Evolutionary conservation across 352 stramenopile species (phyloP), one percentile per base, ranked within the genome.

Genomic region (Aphanomyces stellatus): DNA sequence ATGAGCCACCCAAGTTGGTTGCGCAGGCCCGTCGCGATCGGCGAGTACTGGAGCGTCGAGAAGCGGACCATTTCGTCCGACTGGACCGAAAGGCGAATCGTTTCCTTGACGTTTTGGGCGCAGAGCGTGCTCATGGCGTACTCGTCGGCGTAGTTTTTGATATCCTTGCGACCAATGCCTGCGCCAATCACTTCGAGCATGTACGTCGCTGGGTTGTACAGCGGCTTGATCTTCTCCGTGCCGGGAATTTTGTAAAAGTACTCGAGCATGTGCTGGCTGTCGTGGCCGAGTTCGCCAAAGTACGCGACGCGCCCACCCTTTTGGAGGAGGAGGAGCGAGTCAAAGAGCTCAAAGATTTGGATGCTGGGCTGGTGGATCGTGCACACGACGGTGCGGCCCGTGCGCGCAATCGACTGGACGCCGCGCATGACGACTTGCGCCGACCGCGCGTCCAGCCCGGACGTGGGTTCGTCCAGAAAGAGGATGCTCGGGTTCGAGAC

Each of bases 401-500:
- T 96, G 11, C 82, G 78, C 5, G 88, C 84, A 43, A 98, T 90
- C 34, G 87, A 81, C 46, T 81, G 76, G 43, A 98, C 78, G 11
- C 82, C 82, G 19, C 79, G 76, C 71, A 98, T 96, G 41, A 98
- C 85, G 53, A 93, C 90, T 49, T 87, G 73, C 6, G 88, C 91
- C 31, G 90, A 82, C 11, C 82, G 84, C 0, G 83, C 77, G 69
- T 98, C 91, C 17, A 98, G 69, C 31, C 88, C 87, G 72, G 74
- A 89, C 0, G 90, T 98, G 0, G 91, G 91, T 71, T 97, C 93
- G 65, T 98, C 91, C 25, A 98, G 69, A 70, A 99, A 96, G 51
- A 99, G 62, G 42, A 98, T 76, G 69, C 91, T 91, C n/a, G 94
- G 94, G 72, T 97, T 97, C 6, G 87, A 69, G 11, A 96, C 92